Evolutionary conservation across 2,329 filamentous ascomycete species (phyloP).

Genomic region (Celoporthe dispersa): DNA sequence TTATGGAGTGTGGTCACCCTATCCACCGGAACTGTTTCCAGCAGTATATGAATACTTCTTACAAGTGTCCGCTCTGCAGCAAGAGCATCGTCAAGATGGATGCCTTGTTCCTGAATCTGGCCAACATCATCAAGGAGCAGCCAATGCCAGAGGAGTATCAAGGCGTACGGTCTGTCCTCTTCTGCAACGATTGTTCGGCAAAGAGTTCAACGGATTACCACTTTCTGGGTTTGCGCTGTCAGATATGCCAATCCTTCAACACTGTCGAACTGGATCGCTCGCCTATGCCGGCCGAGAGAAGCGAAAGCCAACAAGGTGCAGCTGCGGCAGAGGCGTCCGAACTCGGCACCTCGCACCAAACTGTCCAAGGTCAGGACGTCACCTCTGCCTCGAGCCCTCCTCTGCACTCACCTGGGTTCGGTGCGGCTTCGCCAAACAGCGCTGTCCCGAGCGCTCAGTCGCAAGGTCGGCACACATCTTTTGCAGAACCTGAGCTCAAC

Average conservation of each 20-base stretch:
- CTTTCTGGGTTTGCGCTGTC: conserved; percentile 92
- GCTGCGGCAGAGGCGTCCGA: not conserved
- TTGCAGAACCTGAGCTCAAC: conserved; percentile 16
- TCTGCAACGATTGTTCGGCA: conserved; percentile 93
- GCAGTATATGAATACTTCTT: conserved; percentile 85
- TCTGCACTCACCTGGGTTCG: not conserved
- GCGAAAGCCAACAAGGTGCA: not conserved
- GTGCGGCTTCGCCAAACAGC: not conserved
- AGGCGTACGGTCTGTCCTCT: conserved; percentile 79
- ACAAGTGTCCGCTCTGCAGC: conserved; percentile 96
- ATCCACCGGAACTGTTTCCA: conserved; percentile 91
- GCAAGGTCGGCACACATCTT: not conserved
- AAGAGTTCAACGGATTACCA: conserved; percentile 88
- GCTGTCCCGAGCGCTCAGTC: not conserved
- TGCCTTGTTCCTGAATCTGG: conserved; percentile 86
- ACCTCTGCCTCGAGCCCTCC: not conserved
- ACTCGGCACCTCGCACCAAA: not conserved
- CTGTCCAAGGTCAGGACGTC: not conserved
- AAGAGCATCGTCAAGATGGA: conserved; percentile 99
- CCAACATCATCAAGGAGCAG: conserved; percentile 83
- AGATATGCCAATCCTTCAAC: conserved; percentile 71
- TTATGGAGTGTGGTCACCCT: conserved; percentile 70
- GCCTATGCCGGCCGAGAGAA: conserved; percentile 19
- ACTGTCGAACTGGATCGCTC: conserved; percentile 58
- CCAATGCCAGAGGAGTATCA: conserved; percentile 88